These are phyloP conservation scores for Rhynchosporium secalis DNA, from an alignment of 2,329 filamentous ascomycete genomes.

Conservation along the genomic window DNA sequence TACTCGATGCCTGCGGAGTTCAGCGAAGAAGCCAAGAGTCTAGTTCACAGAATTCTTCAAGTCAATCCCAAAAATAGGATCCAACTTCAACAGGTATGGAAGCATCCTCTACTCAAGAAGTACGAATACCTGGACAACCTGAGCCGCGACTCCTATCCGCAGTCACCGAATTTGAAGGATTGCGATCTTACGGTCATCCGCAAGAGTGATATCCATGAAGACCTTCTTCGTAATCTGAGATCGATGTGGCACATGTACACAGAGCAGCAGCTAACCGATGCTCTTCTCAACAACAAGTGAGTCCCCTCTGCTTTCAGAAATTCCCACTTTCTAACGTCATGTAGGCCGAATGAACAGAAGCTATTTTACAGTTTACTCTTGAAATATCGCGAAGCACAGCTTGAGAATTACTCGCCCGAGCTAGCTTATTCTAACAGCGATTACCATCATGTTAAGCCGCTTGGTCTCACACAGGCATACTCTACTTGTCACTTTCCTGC, in stretches of 20 bases:
- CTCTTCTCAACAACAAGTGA: slow-evolving; percentile 65
- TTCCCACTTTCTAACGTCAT: slow-evolving; percentile 13
- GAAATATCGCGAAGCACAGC: slow-evolving; percentile 77
- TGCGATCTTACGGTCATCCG: slow-evolving; percentile 61
- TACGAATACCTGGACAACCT: slow-evolving; percentile 73
- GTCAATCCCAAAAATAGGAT: slow-evolving; percentile 78
- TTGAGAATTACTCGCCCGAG: slow-evolving; percentile 83
- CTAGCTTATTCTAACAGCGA: slow-evolving; percentile 87
- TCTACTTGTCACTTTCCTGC: slow-evolving; percentile 62
- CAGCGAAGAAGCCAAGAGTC: slow-evolving; percentile 68
- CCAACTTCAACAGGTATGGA: slow-evolving; percentile 77
- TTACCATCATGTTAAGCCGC: slow-evolving; percentile 74
- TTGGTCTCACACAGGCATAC: slow-evolving; percentile 58
- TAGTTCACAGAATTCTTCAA: slow-evolving; percentile 78
- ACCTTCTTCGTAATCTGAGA: slow-evolving; percentile 81
- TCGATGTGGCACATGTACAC: slow-evolving; percentile 88
- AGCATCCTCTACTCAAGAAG: slow-evolving; percentile 81
- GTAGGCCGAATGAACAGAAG: slow-evolving; percentile 83
- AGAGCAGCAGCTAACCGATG: slow-evolving; percentile 68
- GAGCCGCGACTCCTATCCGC: slow-evolving; percentile 44
- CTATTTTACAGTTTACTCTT: slow-evolving; percentile 85
- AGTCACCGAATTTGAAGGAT: slow-evolving; percentile 58
- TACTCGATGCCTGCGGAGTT: slow-evolving; percentile 65
- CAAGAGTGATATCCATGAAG: slow-evolving; percentile 70
- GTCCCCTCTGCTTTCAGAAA: slow-evolving; percentile 33